Evolutionary conservation across 148 eudicot genomes (phyloP).

Genomic region (Dysphania ambrosioides): DNA sequence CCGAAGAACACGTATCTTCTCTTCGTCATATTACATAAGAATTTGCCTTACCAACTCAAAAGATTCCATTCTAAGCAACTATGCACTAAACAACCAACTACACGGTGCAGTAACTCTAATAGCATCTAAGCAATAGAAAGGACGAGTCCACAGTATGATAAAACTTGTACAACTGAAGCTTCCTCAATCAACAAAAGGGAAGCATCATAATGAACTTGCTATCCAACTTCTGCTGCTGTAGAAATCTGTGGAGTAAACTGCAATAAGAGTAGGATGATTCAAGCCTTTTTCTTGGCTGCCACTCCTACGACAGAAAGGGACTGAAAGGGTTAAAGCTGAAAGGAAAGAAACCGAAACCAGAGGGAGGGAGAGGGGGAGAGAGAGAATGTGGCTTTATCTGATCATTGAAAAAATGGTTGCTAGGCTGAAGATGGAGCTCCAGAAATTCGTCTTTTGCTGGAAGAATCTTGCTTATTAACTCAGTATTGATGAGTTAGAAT

Average conservation of each 20-base stretch:
- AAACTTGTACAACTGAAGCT: conserved; percentile 15
- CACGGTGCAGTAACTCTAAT: conserved; percentile 14
- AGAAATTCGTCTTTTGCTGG: no score
- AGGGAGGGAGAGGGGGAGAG: no score
- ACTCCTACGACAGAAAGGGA: conserved; percentile 1
- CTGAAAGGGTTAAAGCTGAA: neutral
- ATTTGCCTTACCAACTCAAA: neutral
- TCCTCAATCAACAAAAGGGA: neutral
- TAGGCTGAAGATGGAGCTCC: no score
- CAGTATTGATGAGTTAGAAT: no score
- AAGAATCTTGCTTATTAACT: no score
- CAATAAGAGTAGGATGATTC: neutral
- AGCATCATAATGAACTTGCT: neutral
- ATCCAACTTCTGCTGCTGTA: conserved; percentile 7
- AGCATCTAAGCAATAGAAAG: neutral
- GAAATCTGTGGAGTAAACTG: conserved; percentile 4
- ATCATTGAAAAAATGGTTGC: neutral
- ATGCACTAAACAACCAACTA: conserved; percentile 7
- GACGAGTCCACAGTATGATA: neutral
- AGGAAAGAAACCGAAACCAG: neutral
- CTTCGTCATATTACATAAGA: neutral
- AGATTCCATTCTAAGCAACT: neutral
- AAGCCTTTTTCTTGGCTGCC: no score
- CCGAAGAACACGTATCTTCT: conserved; percentile 3
- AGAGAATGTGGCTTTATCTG: neutral